Base-by-base conservation (phyloP, 2,329 filamentous ascomycete genomes). In the Samsoniella hepiali region DNA sequence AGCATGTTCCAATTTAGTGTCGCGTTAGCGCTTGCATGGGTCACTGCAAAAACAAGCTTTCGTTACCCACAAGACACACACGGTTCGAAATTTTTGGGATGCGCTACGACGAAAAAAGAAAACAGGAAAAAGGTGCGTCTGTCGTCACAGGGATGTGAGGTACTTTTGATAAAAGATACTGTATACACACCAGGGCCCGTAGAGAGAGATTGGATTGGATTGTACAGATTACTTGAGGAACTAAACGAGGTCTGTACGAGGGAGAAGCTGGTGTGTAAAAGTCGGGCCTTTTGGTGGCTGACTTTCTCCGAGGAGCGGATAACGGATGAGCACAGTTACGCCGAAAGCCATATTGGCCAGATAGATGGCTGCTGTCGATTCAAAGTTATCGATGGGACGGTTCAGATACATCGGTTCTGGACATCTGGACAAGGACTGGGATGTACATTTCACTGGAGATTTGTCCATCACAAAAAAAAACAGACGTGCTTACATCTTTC, bases 41-140 rank as follows among this genome's bases (percentile, higher is more conserved):
- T 10, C 3, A 3, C 47, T 50, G 9, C 34, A 32, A 51, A 59
- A 59, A 51, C 57, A 59, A 59, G 57, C 57, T 59, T 59, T 59
- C 32, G 22, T 36, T 22, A 59, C 27, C 57, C 57, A 59, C 54
- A 44, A 42, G 54, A 45, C 44, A 59, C 57, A 13, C 38, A 13
- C 38, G 11, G 27, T 34, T 40, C 40, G 45, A 32, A 9, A 2
- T 31, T 58, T n/a, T 13, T 31, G 32, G 34, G 31, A 40, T 34
- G 27, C 27, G 57, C 57, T 51, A 42, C 45, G 57, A 32, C 45
- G 45, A 10, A 59, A 59, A 47, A 59, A 59, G 45, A 29, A 61
- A 61, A 45, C 34, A 40, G 22, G 22, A 22, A 22, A 22, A 22
- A 22, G 22, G 22, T 22, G 22, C 2, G 32, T 57, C 10, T 6